Evolutionary conservation across 2,329 filamentous ascomycete genomes (phyloP).

Genomic region (Claviceps africana): DNA sequence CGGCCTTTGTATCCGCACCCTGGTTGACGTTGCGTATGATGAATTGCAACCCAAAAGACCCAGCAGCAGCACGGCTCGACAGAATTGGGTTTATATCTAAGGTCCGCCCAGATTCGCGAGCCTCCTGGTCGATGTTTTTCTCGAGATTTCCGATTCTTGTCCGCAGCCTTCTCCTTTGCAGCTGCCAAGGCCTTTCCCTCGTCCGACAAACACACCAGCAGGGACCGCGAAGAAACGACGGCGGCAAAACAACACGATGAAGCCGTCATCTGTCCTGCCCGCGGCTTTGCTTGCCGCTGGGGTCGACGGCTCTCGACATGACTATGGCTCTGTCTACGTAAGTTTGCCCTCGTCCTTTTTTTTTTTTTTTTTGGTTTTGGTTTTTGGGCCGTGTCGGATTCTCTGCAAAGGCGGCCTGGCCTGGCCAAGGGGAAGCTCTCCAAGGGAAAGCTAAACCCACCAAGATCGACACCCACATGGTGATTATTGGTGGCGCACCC

Average conservation of each 20-base stretch:
- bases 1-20: background rate
- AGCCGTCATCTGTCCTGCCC: constrained; percentile 18
- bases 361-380: too few relatives aligned
- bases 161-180: background rate
- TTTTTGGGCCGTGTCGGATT: too few relatives aligned
- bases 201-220: background rate
- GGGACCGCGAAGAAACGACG: background rate
- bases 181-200: background rate
- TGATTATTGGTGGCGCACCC: background rate
- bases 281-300: constrained; percentile 18
- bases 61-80: too few relatives aligned
- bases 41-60: too few relatives aligned
- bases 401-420: background rate
- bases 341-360: background rate
- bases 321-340: background rate
- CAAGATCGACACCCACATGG: background rate
- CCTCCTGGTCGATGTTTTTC: background rate
- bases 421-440: background rate
- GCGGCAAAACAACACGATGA: constrained; percentile 16
- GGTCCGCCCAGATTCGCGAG: too few relatives aligned
- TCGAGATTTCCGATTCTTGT: background rate
- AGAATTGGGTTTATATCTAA: background rate
- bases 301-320: constrained; percentile 11
- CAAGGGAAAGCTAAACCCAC: background rate
- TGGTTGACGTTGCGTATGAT: background rate